Percentiles rank a stretch among this genome's conserved stretches.
These are phyloP conservation scores for Candida nonsorbophila DNA, from an alignment of 805 yeast species.

Conservation along the genomic window DNA sequence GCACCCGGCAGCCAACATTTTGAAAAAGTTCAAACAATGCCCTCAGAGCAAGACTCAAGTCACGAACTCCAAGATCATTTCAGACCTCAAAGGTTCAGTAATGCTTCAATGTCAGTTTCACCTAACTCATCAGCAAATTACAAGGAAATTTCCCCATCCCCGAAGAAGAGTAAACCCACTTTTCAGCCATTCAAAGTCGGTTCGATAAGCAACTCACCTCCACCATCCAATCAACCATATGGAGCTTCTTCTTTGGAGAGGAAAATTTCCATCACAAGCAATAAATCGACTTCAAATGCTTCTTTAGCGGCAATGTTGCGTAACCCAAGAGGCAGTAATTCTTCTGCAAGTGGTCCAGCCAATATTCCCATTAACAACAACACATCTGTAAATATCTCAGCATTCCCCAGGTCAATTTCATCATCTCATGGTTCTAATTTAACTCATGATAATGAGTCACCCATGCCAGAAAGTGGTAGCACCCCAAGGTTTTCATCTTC, in stretches of 20 bases:
- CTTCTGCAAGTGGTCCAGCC: constrained; percentile 24
- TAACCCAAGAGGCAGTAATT: constrained; percentile 43
- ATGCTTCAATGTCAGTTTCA: constrained; percentile 18
- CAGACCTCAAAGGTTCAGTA: background rate
- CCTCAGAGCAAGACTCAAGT: too few relatives aligned
- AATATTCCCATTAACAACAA: constrained; percentile 9
- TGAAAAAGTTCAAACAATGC: too few relatives aligned
- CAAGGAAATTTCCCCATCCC: constrained; percentile 7
- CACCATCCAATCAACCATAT: constrained; percentile 17
- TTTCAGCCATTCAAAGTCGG: constrained; percentile 64
- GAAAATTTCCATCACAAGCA: constrained; percentile 38
- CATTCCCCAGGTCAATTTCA: constrained; percentile 32
- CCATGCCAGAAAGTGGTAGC: constrained; percentile 21
- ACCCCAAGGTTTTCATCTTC: constrained; percentile 68
- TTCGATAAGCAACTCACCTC: constrained; percentile 43
- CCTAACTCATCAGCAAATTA: constrained; percentile 16
- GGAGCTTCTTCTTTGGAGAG: constrained; percentile 28
- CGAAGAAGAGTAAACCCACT: constrained; percentile 17
- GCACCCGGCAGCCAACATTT: constrained; percentile 1
- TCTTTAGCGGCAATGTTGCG: constrained; percentile 49
- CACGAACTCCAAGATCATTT: background rate
- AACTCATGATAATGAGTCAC: constrained; percentile 21
- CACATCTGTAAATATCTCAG: constrained; percentile 5
- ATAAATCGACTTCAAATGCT: constrained; percentile 46
- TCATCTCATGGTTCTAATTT: constrained; percentile 35